phyloP scores from a whole-genome alignment of 768 basidiomycete species.

The Phylloporus rhodoxanthus region DNA sequence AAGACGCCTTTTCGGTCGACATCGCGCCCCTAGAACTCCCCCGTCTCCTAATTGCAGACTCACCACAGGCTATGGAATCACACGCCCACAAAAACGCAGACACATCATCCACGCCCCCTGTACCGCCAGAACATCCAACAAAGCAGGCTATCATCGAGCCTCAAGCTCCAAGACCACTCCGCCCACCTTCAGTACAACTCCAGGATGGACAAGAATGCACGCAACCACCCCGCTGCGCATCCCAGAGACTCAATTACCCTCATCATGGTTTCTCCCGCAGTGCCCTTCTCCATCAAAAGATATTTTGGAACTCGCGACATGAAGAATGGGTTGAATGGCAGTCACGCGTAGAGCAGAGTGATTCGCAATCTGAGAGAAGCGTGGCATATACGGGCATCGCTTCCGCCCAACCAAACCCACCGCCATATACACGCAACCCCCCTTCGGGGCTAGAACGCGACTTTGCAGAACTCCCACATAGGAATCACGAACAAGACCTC shows the following conservation, averaged over 20 bases:
- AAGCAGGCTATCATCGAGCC: slow-evolving; percentile 17
- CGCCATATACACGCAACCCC: slow-evolving; percentile 17
- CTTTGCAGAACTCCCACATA: slow-evolving; percentile 6
- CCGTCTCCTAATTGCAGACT: neutral
- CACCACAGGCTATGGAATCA: slow-evolving; percentile 9
- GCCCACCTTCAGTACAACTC: slow-evolving; percentile 8
- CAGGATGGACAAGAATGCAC: neutral
- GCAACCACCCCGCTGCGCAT: slow-evolving; percentile 7
- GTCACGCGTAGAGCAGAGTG: slow-evolving; percentile 9
- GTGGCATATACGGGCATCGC: slow-evolving; percentile 28
- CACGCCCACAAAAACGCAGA: slow-evolving; percentile 12
- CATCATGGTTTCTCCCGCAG: slow-evolving; percentile 62
- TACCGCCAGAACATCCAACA: slow-evolving; percentile 6
- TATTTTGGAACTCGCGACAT: slow-evolving; percentile 55
- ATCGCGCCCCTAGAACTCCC: neutral
- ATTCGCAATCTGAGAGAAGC: slow-evolving; percentile 1
- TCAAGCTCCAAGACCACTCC: slow-evolving; percentile 21
- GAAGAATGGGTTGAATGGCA: slow-evolving; percentile 44
- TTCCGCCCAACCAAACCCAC: slow-evolving; percentile 3
- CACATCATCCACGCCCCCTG: slow-evolving; percentile 5
- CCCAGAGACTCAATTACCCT: slow-evolving; percentile 39
- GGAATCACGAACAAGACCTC: slow-evolving; percentile 11
- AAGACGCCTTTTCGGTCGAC: slow-evolving; percentile 6
- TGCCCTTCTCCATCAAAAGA: slow-evolving; percentile 54
- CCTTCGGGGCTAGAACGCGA: slow-evolving; percentile 32